These are phyloP conservation scores for Candida piceae DNA, from an alignment of 805 yeast species.

Conservation along the genomic window DNA sequence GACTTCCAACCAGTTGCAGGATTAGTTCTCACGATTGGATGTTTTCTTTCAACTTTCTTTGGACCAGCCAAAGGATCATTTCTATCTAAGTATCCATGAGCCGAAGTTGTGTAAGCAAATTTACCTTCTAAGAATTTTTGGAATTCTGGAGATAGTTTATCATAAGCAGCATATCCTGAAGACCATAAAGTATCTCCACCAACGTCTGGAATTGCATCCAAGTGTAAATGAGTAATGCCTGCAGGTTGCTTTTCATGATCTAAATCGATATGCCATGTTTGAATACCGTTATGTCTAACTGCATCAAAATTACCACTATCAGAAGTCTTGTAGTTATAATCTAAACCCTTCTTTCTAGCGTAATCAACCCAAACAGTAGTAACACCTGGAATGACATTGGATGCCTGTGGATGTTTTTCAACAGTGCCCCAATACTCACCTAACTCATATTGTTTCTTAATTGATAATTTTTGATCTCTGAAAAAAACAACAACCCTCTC, in stretches of 20 bases:
- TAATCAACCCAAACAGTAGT: conserved; percentile 39
- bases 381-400: conserved; percentile 33
- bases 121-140: conserved; percentile 49
- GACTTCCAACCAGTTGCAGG: conserved; percentile 64
- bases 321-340: conserved; percentile 18
- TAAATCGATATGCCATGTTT: conserved; percentile 49
- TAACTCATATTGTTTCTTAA: conserved; percentile 38
- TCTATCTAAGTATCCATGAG: conserved; percentile 35
- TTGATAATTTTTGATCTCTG: conserved; percentile 41
- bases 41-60: conserved; percentile 47
- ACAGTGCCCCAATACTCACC: conserved; percentile 43
- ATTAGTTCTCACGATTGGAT: conserved; percentile 58
- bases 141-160: conserved; percentile 47
- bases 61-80: conserved; percentile 42
- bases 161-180: conserved; percentile 54
- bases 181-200: conserved; percentile 57
- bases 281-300: conserved; percentile 12
- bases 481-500: conserved; percentile 48
- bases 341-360: conserved; percentile 23
- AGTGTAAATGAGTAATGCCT: conserved; percentile 48
- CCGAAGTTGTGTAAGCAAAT: conserved; percentile 40
- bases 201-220: conserved; percentile 43
- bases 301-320: conserved; percentile 18
- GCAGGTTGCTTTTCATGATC: conserved; percentile 55
- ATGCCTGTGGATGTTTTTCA: conserved; percentile 35